Evolutionary conservation across 208 protist species (phyloP).

Genomic region (Crithidia acanthocephali): DNA sequence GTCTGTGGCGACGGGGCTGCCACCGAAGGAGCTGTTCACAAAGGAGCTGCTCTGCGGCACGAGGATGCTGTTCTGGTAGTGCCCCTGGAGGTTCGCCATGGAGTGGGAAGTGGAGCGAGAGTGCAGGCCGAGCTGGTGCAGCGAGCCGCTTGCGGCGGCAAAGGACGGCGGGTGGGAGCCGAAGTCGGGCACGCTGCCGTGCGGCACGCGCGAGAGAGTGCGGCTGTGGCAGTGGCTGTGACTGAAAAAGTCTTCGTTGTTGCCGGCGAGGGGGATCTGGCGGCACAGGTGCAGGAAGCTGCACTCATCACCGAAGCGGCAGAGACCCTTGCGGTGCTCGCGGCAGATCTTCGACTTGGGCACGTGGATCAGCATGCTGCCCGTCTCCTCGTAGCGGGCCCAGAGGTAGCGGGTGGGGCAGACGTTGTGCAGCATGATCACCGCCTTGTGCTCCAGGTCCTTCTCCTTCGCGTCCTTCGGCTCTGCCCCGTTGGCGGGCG

Average conservation of each 20-base stretch:
- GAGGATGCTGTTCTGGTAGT: slow-evolving; percentile 18
- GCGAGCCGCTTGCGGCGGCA: slow-evolving; percentile 11
- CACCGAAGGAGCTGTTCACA: slow-evolving; percentile 12
- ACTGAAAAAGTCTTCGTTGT: slow-evolving; percentile 29
- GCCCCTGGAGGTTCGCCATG: neutral
- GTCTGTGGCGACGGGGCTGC: neutral
- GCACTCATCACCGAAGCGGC: slow-evolving; percentile 88
- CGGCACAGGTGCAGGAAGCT: slow-evolving; percentile 87
- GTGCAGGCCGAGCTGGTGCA: slow-evolving; percentile 5
- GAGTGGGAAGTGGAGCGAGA: slow-evolving; percentile 21
- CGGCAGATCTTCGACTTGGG: slow-evolving; percentile 69
- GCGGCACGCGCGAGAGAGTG: slow-evolving; percentile 15
- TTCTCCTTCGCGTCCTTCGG: slow-evolving; percentile 11
- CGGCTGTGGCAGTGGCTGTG: slow-evolving; percentile 24
- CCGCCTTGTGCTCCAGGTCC: slow-evolving; percentile 20
- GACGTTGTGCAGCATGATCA: slow-evolving; percentile 65
- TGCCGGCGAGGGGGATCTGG: slow-evolving; percentile 42
- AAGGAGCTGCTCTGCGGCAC: slow-evolving; percentile 27
- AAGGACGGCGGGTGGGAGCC: slow-evolving; percentile 16
- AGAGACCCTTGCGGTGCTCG: slow-evolving; percentile 79
- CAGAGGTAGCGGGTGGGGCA: slow-evolving; percentile 78
- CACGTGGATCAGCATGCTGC: slow-evolving; percentile 52
- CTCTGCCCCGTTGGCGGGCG: slow-evolving; percentile 2
- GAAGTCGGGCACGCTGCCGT: slow-evolving; percentile 32
- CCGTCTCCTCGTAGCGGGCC: slow-evolving; percentile 58